Conservation (phyloP, 2,329 filamentous ascomycete genomes). For the Fusarium oxysporum region DNA sequence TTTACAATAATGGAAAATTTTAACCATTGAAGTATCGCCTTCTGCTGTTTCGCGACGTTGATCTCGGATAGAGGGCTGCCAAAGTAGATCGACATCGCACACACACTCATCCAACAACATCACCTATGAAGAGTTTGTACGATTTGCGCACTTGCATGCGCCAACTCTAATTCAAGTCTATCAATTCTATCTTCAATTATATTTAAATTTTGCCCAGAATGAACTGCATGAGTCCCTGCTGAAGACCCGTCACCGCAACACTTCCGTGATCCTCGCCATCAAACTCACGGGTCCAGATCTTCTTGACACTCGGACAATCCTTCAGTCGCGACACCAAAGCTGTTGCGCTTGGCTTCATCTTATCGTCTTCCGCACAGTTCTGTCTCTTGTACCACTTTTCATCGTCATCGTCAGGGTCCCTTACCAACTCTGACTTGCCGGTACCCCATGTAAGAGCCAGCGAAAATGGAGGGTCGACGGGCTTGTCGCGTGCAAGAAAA, state of each 20-base stretch:
- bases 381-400: conserved; percentile 48
- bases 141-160: not conserved
- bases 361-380: conserved; percentile 40
- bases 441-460: conserved; percentile 50
- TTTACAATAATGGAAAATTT: not conserved
- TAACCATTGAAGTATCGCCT: too few species aligned
- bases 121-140: not conserved
- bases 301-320: conserved; percentile 28
- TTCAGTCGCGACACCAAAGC: conserved; percentile 33
- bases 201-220: conserved; percentile 26
- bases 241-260: conserved; percentile 36
- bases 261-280: conserved; percentile 45
- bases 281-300: conserved; percentile 42
- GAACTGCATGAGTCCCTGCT: conserved; percentile 41
- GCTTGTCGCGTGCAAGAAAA: conserved; percentile 39
- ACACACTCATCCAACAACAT: accelerated
- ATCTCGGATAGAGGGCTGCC: not conserved
- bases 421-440: conserved; percentile 47
- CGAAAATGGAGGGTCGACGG: conserved; percentile 42
- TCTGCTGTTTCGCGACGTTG: too few species aligned
- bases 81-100: not conserved
- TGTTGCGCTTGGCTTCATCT: conserved; percentile 37
- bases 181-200: not conserved
- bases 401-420: conserved; percentile 44
- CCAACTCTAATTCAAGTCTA: not conserved